Conservation (phyloP, 495 filamentous ascomycete species). For the Tuber aestivum region DNA sequence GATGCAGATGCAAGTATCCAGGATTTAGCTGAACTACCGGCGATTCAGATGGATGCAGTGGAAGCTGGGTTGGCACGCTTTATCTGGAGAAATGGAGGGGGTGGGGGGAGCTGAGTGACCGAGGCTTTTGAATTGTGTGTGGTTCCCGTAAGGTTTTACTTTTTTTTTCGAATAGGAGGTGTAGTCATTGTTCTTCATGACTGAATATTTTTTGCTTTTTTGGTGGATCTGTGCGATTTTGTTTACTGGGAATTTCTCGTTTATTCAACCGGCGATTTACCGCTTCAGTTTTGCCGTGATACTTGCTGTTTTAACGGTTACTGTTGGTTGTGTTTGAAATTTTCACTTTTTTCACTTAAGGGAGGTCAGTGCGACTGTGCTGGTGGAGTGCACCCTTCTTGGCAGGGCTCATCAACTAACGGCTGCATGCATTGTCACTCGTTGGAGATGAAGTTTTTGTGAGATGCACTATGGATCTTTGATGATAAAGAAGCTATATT, state of each 20-base stretch:
- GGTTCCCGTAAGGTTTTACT: background rate
- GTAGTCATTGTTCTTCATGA: conserved; percentile 1
- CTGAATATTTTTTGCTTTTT: background rate
- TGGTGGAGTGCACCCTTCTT: background rate
- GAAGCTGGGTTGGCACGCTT: background rate
- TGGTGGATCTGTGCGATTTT: background rate
- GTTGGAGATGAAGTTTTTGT: background rate
- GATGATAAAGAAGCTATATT: background rate
- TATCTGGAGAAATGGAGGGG: background rate
- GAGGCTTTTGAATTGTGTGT: background rate
- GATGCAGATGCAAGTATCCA: conserved; percentile 5
- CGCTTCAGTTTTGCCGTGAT: background rate
- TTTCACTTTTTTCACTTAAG: background rate
- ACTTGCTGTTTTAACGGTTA: background rate
- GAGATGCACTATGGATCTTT: background rate
- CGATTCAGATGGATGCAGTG: background rate
- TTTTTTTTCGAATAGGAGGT: background rate
- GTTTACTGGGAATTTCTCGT: conserved; percentile 4
- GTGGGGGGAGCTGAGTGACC: background rate
- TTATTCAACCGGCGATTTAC: background rate
- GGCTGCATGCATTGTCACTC: background rate
- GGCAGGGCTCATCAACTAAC: background rate
- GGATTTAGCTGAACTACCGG: conserved; percentile 1
- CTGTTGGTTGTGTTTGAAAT: background rate
- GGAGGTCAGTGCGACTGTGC: background rate